These are phyloP conservation scores for Clonostachys rhizophaga DNA, from an alignment of 2,329 filamentous ascomycete genomes.

Conservation along the genomic window DNA sequence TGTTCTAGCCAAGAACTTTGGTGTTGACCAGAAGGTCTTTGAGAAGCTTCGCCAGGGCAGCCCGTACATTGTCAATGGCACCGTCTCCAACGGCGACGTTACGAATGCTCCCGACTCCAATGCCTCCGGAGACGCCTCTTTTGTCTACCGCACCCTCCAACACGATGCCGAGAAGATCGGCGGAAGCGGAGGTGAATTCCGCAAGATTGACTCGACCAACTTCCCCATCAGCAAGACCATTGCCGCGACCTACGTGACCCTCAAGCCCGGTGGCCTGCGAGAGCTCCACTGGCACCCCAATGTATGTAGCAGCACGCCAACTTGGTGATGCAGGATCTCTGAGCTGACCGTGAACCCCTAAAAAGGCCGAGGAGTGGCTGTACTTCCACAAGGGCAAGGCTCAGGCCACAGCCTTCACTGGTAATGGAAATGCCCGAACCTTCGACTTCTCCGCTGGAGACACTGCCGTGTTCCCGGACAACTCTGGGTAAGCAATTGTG, in stretches of 20 bases:
- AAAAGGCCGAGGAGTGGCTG: conserved; percentile 63
- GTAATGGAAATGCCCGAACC: conserved; percentile 54
- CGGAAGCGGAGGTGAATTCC: conserved; percentile 56
- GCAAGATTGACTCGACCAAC: conserved; percentile 62
- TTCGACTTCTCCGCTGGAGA: conserved; percentile 67
- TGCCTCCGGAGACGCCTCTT: conserved; percentile 53
- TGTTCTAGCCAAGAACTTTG: conserved; percentile 66
- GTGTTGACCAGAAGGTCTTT: conserved; percentile 55
- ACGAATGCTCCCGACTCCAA: conserved; percentile 31
- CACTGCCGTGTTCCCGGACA: conserved; percentile 64
- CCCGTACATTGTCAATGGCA: conserved; percentile 59
- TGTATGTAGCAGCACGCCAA: conserved; percentile 27
- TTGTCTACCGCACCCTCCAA: conserved; percentile 54
- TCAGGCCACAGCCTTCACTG: conserved; percentile 61
- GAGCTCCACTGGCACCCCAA: conserved; percentile 70
- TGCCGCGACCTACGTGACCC: conserved; percentile 57
- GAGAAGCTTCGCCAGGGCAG: conserved; percentile 49
- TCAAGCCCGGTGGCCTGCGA: conserved; percentile 58
- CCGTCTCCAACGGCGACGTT: conserved; percentile 37
- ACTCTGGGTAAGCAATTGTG: conserved; percentile 37
- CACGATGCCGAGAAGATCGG: conserved; percentile 52
- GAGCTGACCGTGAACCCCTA: background rate
- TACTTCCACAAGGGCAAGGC: conserved; percentile 63
- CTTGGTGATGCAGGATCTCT: background rate
- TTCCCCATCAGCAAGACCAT: conserved; percentile 64